These are phyloP conservation scores for Hypoxylon lienhwacheense DNA, from an alignment of 495 filamentous ascomycete genomes.

Conservation along the genomic window DNA sequence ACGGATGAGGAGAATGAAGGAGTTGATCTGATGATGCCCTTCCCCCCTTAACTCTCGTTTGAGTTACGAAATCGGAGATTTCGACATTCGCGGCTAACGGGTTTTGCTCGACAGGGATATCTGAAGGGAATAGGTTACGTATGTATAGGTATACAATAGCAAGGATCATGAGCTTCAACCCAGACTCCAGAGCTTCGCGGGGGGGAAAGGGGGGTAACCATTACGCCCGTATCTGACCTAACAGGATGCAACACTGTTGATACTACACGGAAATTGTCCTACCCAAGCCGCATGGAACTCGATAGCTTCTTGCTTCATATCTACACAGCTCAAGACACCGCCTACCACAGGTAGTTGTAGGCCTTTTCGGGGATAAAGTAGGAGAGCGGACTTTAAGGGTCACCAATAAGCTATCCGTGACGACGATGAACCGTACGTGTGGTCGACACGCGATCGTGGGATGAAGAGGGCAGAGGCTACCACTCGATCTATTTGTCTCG, in stretches of 20 bases:
- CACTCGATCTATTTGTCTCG: conserved; percentile 15
- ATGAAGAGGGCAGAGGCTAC: background rate
- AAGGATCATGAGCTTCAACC: conserved; percentile 31
- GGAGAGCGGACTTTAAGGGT: background rate
- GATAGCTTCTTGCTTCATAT: conserved; percentile 13
- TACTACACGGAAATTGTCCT: conserved; percentile 28
- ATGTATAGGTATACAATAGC: conserved; percentile 2
- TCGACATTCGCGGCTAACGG: conserved; percentile 37
- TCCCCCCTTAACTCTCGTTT: conserved; percentile 10
- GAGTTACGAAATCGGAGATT: conserved; percentile 28
- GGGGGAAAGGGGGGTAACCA: conserved; percentile 26
- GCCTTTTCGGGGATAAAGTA: conserved; percentile 11
- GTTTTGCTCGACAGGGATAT: conserved; percentile 24
- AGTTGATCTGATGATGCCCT: conserved; percentile 31
- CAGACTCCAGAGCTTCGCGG: no score
- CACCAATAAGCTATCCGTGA: conserved; percentile 14
- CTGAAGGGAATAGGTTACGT: conserved; percentile 8
- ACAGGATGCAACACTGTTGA: conserved; percentile 30
- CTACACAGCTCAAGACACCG: background rate
- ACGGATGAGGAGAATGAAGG: conserved; percentile 4
- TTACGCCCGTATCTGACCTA: conserved; percentile 25
- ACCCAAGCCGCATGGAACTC: conserved; percentile 19
- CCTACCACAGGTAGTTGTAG: background rate
- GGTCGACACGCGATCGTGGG: background rate
- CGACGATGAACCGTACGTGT: background rate